Conservation (phyloP, 805 yeast species). For the Starmerella tilneyi region DNA sequence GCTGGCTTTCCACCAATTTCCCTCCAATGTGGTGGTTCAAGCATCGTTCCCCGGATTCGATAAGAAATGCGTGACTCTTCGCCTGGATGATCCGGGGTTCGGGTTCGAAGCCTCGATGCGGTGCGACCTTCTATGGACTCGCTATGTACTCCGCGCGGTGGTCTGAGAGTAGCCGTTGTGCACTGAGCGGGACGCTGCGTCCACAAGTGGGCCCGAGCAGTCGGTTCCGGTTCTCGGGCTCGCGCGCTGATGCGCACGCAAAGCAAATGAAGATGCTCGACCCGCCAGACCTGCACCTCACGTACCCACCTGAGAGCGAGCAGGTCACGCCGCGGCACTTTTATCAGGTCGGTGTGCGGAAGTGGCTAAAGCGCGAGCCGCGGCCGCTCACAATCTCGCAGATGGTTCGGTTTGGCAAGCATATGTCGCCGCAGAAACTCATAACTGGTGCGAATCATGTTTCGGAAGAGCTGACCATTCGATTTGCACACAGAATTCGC, state of each 20-base stretch:
- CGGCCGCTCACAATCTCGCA: conserved; percentile 88
- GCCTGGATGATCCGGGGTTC: neutral
- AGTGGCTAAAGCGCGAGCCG: conserved; percentile 56
- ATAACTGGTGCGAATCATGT: conserved; percentile 82
- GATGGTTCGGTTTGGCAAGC: conserved; percentile 78
- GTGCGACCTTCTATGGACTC: neutral
- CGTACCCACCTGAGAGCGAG: conserved; percentile 16
- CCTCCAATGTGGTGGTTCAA: too few species aligned
- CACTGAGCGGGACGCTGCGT: neutral
- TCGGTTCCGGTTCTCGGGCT: neutral
- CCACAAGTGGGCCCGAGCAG: conserved; percentile 1
- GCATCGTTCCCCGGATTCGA: too few species aligned
- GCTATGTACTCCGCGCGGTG: neutral
- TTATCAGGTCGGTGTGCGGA: conserved; percentile 61
- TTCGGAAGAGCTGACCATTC: conserved; percentile 67
- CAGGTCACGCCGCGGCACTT: conserved; percentile 58
- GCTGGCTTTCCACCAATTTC: too few species aligned
- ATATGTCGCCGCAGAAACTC: conserved; percentile 63
- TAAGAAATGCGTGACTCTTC: conserved; percentile 3
- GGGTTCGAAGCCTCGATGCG: conserved; percentile 4
- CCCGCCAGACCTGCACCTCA: conserved; percentile 14
- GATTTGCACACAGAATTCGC: conserved; percentile 69
- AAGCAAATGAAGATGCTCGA: conserved; percentile 10
- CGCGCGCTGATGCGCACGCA: neutral
- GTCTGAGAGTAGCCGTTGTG: neutral